Percentiles rank a stretch among this genome's conserved stretches.
Conservation (phyloP, 2,329 filamentous ascomycete genomes). For the Diplocarpon mali region DNA sequence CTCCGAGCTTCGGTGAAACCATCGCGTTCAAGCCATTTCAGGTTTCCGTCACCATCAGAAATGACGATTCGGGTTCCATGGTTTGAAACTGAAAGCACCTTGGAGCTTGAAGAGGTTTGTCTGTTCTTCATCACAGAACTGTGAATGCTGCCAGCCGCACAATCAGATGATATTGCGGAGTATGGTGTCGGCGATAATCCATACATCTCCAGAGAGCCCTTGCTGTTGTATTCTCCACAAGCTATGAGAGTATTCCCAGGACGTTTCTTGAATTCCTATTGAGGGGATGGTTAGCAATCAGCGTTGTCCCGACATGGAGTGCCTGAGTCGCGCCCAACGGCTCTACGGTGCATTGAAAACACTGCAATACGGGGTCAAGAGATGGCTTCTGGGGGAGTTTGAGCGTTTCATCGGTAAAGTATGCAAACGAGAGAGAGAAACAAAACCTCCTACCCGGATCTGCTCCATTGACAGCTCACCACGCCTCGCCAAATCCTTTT, state of each 20-base stretch:
- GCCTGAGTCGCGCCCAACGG: too few species aligned
- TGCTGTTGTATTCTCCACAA: slow-evolving; percentile 83
- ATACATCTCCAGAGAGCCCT: slow-evolving; percentile 85
- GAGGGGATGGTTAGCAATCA: background rate
- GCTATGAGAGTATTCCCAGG: slow-evolving; percentile 61
- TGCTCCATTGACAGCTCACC: slow-evolving; percentile 44
- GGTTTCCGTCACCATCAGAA: slow-evolving; percentile 69
- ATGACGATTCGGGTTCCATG: slow-evolving; percentile 77
- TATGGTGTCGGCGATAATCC: slow-evolving; percentile 37
- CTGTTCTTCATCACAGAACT: slow-evolving; percentile 60
- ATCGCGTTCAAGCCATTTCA: slow-evolving; percentile 89
- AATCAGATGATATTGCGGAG: slow-evolving; percentile 23
- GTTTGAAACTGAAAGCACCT: slow-evolving; percentile 67
- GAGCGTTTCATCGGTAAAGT: too few species aligned
- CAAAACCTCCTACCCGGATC: slow-evolving; percentile 27
- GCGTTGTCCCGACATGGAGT: too few species aligned
- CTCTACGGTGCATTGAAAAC: too few species aligned
- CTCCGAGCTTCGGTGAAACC: slow-evolving; percentile 51
- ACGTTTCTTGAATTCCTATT: slow-evolving; percentile 36
- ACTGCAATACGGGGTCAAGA: too few species aligned
- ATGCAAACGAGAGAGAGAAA: background rate
- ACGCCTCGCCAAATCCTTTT: slow-evolving; percentile 45
- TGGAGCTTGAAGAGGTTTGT: slow-evolving; percentile 69
- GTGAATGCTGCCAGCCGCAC: slow-evolving; percentile 28
- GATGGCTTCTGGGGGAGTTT: too few species aligned